Conservation (phyloP, 208 protist species). For the Leishmania turanica region DNA sequence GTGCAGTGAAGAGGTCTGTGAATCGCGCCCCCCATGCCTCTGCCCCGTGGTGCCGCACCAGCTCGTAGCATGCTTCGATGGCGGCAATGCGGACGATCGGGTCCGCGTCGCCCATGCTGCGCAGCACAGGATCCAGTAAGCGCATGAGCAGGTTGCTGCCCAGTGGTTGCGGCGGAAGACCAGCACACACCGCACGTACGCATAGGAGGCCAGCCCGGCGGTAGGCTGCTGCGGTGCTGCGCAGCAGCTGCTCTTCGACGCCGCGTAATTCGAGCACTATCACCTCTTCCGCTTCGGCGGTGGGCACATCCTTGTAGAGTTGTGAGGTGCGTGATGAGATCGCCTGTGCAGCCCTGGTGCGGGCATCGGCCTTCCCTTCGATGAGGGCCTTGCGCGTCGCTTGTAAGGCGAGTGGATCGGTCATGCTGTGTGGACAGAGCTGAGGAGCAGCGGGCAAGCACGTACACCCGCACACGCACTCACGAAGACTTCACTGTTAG, state of each 20-base stretch:
- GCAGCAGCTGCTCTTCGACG: slow-evolving; percentile 47
- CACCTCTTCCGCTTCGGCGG: slow-evolving; percentile 42
- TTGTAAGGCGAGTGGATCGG: slow-evolving; percentile 41
- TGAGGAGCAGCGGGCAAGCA: not conserved
- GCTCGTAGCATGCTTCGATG: slow-evolving; percentile 64
- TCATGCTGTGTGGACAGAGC: slow-evolving; percentile 23
- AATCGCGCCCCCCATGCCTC: slow-evolving; percentile 52
- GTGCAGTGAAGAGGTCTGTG: slow-evolving; percentile 51
- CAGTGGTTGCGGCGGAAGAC: slow-evolving; percentile 35
- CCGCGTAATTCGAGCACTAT: slow-evolving; percentile 31
- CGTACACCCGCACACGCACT: not conserved
- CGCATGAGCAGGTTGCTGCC: slow-evolving; percentile 25
- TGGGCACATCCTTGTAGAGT: slow-evolving; percentile 54
- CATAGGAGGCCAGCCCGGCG: slow-evolving; percentile 60
- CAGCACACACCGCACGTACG: slow-evolving; percentile 47
- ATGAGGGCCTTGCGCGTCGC: slow-evolving; percentile 49
- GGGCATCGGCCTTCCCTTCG: slow-evolving; percentile 60
- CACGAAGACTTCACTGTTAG: not conserved
- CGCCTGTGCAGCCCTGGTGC: slow-evolving; percentile 36
- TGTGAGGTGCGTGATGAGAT: slow-evolving; percentile 42
- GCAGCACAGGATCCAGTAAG: slow-evolving; percentile 42
- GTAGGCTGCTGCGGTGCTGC: slow-evolving; percentile 44
- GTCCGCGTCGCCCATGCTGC: slow-evolving; percentile 56
- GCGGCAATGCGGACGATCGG: slow-evolving; percentile 65
- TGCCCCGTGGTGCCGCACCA: slow-evolving; percentile 43